Conservation (phyloP, 108 stramenopile genomes). For the Skeletonema grethae region DNA sequence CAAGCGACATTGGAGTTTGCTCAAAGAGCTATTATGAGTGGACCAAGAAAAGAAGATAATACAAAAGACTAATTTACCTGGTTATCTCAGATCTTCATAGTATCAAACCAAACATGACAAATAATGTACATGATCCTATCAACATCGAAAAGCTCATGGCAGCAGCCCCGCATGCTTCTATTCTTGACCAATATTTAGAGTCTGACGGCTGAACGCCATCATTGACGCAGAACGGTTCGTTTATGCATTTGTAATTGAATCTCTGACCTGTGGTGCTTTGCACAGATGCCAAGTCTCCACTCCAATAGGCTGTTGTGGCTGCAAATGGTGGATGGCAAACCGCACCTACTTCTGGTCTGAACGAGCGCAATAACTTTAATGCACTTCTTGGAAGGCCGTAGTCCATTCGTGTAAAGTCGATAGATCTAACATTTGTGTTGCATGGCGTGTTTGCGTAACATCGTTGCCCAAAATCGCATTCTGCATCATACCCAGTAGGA, state of each 20-base stretch:
- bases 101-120: not conserved
- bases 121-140: not conserved
- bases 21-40: constrained; percentile 1
- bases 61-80: not conserved
- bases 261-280: not conserved
- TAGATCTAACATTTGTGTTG: constrained; percentile 21
- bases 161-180: not conserved
- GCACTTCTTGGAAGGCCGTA: not conserved
- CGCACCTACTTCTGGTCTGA: not conserved
- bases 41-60: not conserved
- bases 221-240: not conserved
- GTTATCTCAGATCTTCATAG: not conserved
- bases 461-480: constrained; percentile 67
- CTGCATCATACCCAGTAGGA: constrained; percentile 55
- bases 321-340: not conserved
- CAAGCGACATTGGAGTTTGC: not conserved
- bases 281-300: not conserved
- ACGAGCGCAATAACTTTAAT: not conserved
- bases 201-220: not conserved
- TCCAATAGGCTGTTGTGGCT: not conserved
- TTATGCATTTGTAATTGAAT: not conserved
- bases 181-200: not conserved
- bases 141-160: not conserved
- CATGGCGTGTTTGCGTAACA: constrained; percentile 81
- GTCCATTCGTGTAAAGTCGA: not conserved